Base-by-base conservation (phyloP, 2,329 filamentous ascomycete species). In the Fusarium newnesense region DNA sequence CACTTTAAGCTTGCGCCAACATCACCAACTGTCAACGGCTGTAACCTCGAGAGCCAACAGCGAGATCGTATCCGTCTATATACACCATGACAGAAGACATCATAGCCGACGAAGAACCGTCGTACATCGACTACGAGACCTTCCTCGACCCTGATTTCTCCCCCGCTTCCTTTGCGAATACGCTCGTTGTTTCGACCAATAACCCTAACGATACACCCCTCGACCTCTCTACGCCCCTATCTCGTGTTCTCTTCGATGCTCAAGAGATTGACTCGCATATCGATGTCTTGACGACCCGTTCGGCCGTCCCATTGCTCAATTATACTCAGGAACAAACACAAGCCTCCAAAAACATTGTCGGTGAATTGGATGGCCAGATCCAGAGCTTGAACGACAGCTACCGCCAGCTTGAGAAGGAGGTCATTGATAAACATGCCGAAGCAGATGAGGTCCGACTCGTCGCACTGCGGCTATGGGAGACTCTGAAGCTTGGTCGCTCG, bases 181-280 rank as follows among this genome's bases (percentile, higher is more conserved):
- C 90, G 32, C 91, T 99, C 67, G 93, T 98, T 54, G 90, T 95
- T 64, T 88, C 92, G 43, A 98, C 96, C 62, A 98, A 98, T 86
- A 97, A 98, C 84, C 88, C 94, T 66, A 94, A 92, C 75, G 96
- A 98, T 83, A 92, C 92, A 4, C 93, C 94, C 11, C 89, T 98
- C 77, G 96, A 99, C 82, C 92, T 99, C 64, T 96, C 95, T 10
- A 98, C 96, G 21, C 96, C 96, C 6, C 88, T 99, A 53, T 97
- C 95, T 9, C 91, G 94, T 61, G 95, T 98, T 9, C 90, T 98
- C 11, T 99, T 99, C 83, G 96, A 99, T 83, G 92, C 96, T 7
- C 96, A 98, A 80, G 96, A 98, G 83, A 93, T 99, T 74, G 96
- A 98, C 83, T 97, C 95, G 0, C 95, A 97, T 80, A 97, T 99